These are phyloP conservation scores for Saccharum spontaneum DNA, from an alignment of 176 grass and related monocot genomes.

Conservation along the genomic window DNA sequence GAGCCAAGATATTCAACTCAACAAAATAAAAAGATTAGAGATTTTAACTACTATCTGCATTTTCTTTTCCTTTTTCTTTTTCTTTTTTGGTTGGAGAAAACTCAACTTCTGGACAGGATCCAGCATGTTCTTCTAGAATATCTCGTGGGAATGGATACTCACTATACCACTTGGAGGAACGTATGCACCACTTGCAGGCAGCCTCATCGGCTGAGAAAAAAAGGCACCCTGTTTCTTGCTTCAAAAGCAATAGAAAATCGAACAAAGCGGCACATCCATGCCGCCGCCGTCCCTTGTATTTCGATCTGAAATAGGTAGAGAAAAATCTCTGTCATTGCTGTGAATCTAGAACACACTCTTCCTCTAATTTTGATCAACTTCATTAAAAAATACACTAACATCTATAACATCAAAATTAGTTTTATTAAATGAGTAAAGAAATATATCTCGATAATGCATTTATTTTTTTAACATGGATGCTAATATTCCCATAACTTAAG, in stretches of 20 bases:
- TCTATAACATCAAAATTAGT: too few species aligned
- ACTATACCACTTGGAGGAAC: not conserved
- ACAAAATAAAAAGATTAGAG: too few species aligned
- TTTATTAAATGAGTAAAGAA: too few species aligned
- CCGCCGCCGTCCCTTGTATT: not conserved
- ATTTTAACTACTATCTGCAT: not conserved
- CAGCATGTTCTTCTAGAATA: conserved; percentile 16
- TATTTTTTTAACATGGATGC: too few species aligned
- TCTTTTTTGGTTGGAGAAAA: not conserved
- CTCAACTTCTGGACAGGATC: not conserved
- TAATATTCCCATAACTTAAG: too few species aligned
- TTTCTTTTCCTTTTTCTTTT: too few species aligned
- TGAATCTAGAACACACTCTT: not conserved
- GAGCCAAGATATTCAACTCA: not conserved
- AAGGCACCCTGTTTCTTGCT: conserved; percentile 31
- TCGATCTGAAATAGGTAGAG: conserved; percentile 35
- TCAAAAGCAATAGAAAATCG: conserved; percentile 40
- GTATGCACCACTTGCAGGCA: conserved; percentile 20
- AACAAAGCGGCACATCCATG: not conserved
- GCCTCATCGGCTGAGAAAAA: not conserved
- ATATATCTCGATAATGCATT: too few species aligned
- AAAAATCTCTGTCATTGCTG: conserved; percentile 23
- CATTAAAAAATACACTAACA: too few species aligned
- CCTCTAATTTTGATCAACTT: not conserved
- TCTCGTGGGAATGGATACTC: conserved; percentile 6